Conservation (phyloP, 2,329 filamentous ascomycete species). For the Neospermospora avenae region DNA sequence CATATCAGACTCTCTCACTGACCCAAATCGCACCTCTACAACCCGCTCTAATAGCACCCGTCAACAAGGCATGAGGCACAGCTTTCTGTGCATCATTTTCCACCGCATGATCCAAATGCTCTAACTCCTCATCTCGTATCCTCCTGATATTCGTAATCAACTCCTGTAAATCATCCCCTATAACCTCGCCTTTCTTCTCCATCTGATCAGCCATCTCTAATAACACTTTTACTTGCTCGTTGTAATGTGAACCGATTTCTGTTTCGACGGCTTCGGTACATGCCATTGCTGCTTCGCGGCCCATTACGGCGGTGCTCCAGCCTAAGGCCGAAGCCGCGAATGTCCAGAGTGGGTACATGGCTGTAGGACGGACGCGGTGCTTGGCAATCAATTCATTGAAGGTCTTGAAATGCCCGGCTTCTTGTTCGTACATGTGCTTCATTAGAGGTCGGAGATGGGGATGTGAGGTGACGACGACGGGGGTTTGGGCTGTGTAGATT, state of each 20-base stretch:
- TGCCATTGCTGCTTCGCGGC: constrained; percentile 93
- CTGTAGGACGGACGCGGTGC: constrained; percentile 88
- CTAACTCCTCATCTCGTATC: constrained; percentile 92
- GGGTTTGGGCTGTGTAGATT: constrained; percentile 88
- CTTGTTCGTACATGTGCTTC: constrained; percentile 97
- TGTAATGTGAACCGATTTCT: constrained; percentile 95
- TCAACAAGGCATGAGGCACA: constrained; percentile 83
- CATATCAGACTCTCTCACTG: constrained; percentile 63
- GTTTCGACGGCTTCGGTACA: constrained; percentile 98
- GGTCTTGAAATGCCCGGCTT: constrained; percentile 78
- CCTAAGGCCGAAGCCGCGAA: constrained; percentile 76
- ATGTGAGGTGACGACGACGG: constrained; percentile 72
- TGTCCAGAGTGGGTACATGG: constrained; percentile 88
- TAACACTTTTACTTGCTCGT: constrained; percentile 79
- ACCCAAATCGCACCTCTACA: constrained; percentile 93
- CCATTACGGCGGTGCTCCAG: constrained; percentile 85
- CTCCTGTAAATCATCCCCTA: constrained; percentile 72
- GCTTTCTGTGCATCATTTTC: constrained; percentile 91
- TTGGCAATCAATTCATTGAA: constrained; percentile 82
- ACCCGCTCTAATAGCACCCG: constrained; percentile 81
- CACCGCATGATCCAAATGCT: constrained; percentile 93
- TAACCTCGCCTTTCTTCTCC: constrained; percentile 72
- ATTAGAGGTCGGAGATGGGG: constrained; percentile 88
- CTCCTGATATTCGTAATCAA: constrained; percentile 72
- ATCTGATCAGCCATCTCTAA: constrained; percentile 77